Conservation (phyloP, 2,329 filamentous ascomycete genomes). For the Akanthomyces dipterigenus region DNA sequence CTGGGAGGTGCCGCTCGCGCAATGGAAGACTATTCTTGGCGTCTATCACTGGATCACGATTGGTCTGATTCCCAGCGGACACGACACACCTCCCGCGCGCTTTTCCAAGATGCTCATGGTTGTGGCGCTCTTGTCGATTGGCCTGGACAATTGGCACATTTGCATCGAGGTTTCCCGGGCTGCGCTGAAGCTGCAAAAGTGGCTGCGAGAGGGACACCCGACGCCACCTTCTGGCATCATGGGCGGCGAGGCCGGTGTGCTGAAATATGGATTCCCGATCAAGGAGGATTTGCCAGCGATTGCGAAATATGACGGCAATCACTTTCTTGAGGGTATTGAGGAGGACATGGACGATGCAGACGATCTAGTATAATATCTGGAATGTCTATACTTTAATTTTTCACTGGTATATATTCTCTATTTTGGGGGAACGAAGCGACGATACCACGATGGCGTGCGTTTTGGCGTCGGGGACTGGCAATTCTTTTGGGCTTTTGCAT, state of each 20-base stretch:
- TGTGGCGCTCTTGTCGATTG: slow-evolving; percentile 37
- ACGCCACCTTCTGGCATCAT: neutral
- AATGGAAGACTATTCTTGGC: slow-evolving; percentile 41
- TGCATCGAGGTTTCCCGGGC: slow-evolving; percentile 30
- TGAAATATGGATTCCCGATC: slow-evolving; percentile 9
- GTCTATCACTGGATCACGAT: slow-evolving; percentile 44
- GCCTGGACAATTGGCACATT: slow-evolving; percentile 43
- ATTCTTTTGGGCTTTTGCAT: neutral
- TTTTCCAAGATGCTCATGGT: slow-evolving; percentile 41
- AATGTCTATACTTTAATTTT: neutral
- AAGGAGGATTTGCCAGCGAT: slow-evolving; percentile 10
- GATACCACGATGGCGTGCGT: neutral
- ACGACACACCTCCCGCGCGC: slow-evolving; percentile 32
- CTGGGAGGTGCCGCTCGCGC: slow-evolving; percentile 39
- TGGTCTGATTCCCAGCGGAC: slow-evolving; percentile 33
- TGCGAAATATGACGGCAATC: slow-evolving; percentile 10
- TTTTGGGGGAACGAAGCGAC: neutral
- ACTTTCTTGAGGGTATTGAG: slow-evolving; percentile 7
- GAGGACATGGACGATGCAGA: slow-evolving; percentile 11
- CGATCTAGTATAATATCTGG: neutral
- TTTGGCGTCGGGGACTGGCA: neutral
- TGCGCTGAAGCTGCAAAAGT: slow-evolving; percentile 34
- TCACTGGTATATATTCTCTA: neutral
- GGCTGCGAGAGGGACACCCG: slow-evolving; percentile 28
- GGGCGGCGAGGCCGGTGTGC: slow-evolving; percentile 10